A percentile compares a stretch with the other conserved stretches of the same genome.
Evolutionary conservation across 2,329 filamentous ascomycete genomes (phyloP).

Genomic region (Ceratocystis smalleyi): DNA sequence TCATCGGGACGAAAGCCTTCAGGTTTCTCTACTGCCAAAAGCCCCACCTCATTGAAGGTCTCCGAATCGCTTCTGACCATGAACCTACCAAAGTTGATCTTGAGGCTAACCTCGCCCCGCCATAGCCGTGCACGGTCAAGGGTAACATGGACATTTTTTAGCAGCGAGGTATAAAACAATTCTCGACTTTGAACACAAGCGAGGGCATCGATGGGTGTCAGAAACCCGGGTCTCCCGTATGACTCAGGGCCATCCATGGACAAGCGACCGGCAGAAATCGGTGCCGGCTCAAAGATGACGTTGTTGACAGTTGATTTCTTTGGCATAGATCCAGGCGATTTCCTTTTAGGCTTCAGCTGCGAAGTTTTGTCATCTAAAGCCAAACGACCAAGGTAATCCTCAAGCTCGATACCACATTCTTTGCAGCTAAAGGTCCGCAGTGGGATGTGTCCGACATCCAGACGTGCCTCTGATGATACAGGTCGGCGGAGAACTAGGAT

Average conservation of each 20-base stretch:
- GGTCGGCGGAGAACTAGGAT: neutral
- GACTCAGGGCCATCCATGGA: neutral
- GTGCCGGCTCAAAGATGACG: neutral
- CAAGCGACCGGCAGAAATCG: neutral
- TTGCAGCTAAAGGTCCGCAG: neutral
- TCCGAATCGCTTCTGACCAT: neutral
- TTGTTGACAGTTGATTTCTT: neutral
- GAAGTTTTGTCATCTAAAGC: neutral
- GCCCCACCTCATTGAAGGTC: neutral
- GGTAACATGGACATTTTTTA: neutral
- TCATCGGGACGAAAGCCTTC: neutral
- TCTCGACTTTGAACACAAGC: neutral
- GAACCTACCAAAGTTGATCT: slow-evolving; percentile 4
- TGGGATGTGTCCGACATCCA: neutral
- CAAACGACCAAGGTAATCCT: neutral
- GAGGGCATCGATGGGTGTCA: neutral
- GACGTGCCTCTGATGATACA: neutral
- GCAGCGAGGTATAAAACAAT: neutral
- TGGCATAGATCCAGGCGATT: neutral
- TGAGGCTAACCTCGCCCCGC: slow-evolving; percentile 3
- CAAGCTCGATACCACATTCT: neutral
- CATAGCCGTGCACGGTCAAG: neutral
- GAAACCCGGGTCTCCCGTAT: neutral
- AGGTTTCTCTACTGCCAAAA: neutral
- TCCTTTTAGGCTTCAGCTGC: no score